A percentile compares a stretch with the other conserved stretches of the same genome.
These are phyloP conservation scores for Phytophthora meadii DNA, from an alignment of 352 stramenopile species.

Conservation along the genomic window DNA sequence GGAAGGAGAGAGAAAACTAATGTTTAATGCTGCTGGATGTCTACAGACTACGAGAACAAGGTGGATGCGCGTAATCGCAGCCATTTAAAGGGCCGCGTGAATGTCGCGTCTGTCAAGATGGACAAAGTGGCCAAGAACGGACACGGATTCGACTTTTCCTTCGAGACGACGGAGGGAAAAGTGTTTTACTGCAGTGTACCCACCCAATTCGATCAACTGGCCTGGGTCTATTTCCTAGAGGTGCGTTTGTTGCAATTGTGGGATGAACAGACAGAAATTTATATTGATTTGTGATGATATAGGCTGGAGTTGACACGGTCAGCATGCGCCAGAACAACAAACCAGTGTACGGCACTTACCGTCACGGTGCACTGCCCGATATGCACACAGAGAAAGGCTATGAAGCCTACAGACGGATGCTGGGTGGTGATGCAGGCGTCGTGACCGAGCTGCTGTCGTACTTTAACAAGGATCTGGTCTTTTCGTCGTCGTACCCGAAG, in stretches of 20 bases:
- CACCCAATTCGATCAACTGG: constrained; percentile 81
- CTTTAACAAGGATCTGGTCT: constrained; percentile 92
- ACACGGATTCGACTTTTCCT: constrained; percentile 86
- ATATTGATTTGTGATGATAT: background rate
- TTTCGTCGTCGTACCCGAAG: constrained; percentile 85
- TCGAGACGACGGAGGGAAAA: constrained; percentile 86
- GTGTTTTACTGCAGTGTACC: constrained; percentile 84
- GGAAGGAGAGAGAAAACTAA: background rate
- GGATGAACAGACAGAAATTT: background rate
- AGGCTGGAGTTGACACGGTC: constrained; percentile 75
- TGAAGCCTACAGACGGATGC: constrained; percentile 73
- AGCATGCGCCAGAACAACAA: constrained; percentile 89
- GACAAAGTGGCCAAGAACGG: constrained; percentile 83
- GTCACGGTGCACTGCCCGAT: constrained; percentile 69
- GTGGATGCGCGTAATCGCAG: constrained; percentile 87
- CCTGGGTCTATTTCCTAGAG: constrained; percentile 89
- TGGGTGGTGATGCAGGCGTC: constrained; percentile 57
- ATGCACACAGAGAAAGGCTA: constrained; percentile 84
- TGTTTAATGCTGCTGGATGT: too few species aligned
- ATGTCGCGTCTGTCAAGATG: constrained; percentile 76
- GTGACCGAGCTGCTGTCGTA: constrained; percentile 81
- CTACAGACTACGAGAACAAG: constrained; percentile 87
- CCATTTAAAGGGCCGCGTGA: constrained; percentile 87
- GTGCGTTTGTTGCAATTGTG: constrained; percentile 24
- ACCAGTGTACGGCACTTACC: constrained; percentile 82